Conservation (phyloP, 1,139 yeast species). For the Nadsonia commutata region DNA sequence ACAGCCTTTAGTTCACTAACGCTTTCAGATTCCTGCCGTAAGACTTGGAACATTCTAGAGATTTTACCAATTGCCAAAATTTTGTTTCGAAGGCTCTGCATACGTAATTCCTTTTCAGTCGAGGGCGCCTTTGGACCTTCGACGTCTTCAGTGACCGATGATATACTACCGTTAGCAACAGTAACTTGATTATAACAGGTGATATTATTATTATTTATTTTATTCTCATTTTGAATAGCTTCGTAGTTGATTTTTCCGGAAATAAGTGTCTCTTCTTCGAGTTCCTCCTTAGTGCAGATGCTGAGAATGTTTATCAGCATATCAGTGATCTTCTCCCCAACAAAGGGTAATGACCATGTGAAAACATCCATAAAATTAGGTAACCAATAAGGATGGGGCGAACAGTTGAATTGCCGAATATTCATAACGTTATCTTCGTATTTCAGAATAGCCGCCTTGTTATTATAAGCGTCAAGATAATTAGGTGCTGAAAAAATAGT, state of each 20-base stretch:
- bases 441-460: slow-evolving; percentile 86
- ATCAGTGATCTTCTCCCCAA: slow-evolving; percentile 89
- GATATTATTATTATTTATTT: slow-evolving; percentile 4
- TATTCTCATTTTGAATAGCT: slow-evolving; percentile 7
- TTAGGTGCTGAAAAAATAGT: slow-evolving; percentile 95
- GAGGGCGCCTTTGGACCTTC: slow-evolving; percentile 2
- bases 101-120: slow-evolving; percentile 26
- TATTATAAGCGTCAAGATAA: slow-evolving; percentile 82
- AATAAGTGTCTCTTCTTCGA: slow-evolving; percentile 48
- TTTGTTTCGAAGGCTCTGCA: slow-evolving; percentile 66
- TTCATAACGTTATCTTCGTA: slow-evolving; percentile 90
- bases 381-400: slow-evolving; percentile 94
- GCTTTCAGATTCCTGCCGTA: slow-evolving; percentile 80
- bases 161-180: not conserved
- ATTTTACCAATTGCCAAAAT: slow-evolving; percentile 90
- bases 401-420: slow-evolving; percentile 81
- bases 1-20: slow-evolving; percentile 66
- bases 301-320: slow-evolving; percentile 83
- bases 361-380: slow-evolving; percentile 97
- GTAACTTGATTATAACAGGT: not conserved
- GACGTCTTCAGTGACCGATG: slow-evolving; percentile 2
- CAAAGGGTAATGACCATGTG: slow-evolving; percentile 96
- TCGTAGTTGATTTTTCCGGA: slow-evolving; percentile 5
- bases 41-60: slow-evolving; percentile 80
- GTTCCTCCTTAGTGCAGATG: slow-evolving; percentile 90